These are phyloP conservation scores for Podila epicladia DNA, from an alignment of 192 early-diverging fungal species.

Conservation along the genomic window DNA sequence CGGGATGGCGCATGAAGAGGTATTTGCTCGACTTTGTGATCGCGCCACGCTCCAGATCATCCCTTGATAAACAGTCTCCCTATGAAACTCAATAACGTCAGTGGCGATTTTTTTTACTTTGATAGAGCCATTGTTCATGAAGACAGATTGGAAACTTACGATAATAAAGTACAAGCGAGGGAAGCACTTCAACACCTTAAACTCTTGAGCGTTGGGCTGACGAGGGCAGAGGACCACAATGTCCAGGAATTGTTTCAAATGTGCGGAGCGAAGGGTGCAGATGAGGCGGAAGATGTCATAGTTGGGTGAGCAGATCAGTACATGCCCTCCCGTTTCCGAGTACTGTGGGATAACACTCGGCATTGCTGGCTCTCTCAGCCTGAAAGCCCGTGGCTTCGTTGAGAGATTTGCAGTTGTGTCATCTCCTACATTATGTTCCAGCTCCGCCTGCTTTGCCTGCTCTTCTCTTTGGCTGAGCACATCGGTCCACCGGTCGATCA, in stretches of 20 bases:
- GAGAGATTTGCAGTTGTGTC: background rate
- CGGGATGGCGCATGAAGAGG: constrained; percentile 54
- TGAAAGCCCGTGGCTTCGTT: background rate
- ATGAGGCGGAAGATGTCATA: constrained; percentile 45
- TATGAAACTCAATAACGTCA: constrained; percentile 9
- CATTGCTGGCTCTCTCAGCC: background rate
- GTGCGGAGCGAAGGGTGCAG: constrained; percentile 36
- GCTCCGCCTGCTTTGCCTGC: constrained; percentile 9
- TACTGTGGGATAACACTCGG: background rate
- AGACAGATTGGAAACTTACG: constrained; percentile 27
- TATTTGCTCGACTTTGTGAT: constrained; percentile 58
- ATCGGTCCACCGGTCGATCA: constrained; percentile 28
- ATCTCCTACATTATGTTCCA: background rate
- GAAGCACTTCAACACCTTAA: constrained; percentile 53
- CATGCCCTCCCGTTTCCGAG: constrained; percentile 13
- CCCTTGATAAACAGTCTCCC: constrained; percentile 57
- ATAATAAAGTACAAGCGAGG: constrained; percentile 60
- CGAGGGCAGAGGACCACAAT: constrained; percentile 55
- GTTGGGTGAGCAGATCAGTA: constrained; percentile 45
- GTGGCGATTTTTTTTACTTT: background rate
- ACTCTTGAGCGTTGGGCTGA: constrained; percentile 47
- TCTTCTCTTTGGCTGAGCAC: constrained; percentile 12
- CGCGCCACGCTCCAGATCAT: constrained; percentile 57
- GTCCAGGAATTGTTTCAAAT: constrained; percentile 56
- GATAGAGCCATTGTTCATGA: background rate